Evolutionary conservation across 1,284 basidiomycete species (phyloP), one percentile per base, ranked within the genome.

Genomic region (Moesziomyces aphidis): DNA sequence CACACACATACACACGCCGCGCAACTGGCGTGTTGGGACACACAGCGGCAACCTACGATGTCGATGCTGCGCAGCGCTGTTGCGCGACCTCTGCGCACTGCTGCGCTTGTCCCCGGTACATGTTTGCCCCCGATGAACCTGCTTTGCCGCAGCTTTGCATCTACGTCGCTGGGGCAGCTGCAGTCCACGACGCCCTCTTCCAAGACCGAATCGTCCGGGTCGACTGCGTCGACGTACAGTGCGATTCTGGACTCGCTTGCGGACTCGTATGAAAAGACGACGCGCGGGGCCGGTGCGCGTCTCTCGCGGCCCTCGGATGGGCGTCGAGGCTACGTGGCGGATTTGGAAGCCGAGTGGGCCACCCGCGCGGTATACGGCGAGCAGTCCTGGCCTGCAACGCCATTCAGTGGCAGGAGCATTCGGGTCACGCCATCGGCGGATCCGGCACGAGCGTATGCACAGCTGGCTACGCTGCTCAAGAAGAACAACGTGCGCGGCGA

Each of bases 401-500:
- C 73, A 19, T 68, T 63, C 58, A 64, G 61, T 24, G 73, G 73
- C 4, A 46, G 73, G 10, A 67, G 63, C 55, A 62, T 75, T 21
- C 39, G 58, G 15, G 58, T 75, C 8, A 64, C 57, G 0, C 55
- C 67, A 0, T 60, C 61, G 39, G 47, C 63, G 1, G 78, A 79
- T 23, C 47, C 74, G 5, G 47, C 48, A 1, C 47, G 76, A 19
- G 78, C 76, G 0, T 79, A 71, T 46, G 59, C 31, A 6, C 71
- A 65, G 46, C 63, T 81, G 31, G 45, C 57, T 8, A 57, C 52
- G 55, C 50, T 76, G 44, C 45, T 81, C 19, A 54, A 65, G 46
- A 55, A 75, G 21, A 83, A 84, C 62, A 78, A 81, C 48, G 64
- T 84, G 9, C 49, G 81, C 7, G 55, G 67, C n/a, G 82, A 84